A percentile compares a stretch with the other conserved stretches of the same genome.
Evolutionary conservation across 441 rosid species (phyloP).

Genomic region (Gossypium davidsonii): DNA sequence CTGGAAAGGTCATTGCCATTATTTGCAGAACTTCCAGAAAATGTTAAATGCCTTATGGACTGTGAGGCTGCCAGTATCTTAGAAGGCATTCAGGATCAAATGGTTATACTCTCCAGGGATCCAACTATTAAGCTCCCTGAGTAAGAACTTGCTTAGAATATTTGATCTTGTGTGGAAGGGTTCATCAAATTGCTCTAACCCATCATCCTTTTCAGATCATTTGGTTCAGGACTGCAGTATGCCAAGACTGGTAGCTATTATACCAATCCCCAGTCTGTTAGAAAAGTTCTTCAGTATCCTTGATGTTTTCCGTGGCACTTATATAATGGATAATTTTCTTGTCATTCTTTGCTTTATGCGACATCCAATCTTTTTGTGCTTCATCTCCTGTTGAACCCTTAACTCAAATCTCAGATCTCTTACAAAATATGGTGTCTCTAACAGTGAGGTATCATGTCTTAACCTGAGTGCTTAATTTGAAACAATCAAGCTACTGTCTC

Average conservation of each 20-base stretch:
- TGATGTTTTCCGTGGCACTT: slow-evolving; percentile 13
- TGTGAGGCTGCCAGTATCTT: slow-evolving; percentile 67
- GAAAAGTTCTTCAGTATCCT: slow-evolving; percentile 75
- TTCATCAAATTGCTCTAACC: slow-evolving; percentile 7
- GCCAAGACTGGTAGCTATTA: slow-evolving; percentile 40
- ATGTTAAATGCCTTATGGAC: slow-evolving; percentile 66
- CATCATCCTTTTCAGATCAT: slow-evolving; percentile 46
- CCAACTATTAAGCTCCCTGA: slow-evolving; percentile 62
- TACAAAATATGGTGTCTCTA: slow-evolving; percentile 43
- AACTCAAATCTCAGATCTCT: slow-evolving; percentile 54
- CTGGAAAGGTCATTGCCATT: neutral
- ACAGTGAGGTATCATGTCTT: slow-evolving; percentile 59
- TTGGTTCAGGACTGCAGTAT: slow-evolving; percentile 57
- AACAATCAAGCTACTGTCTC: slow-evolving; percentile 8
- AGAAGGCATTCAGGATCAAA: slow-evolving; percentile 68
- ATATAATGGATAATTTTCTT: neutral
- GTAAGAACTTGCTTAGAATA: slow-evolving; percentile 34
- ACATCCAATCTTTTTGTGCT: slow-evolving; percentile 9
- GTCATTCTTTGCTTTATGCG: slow-evolving; percentile 1
- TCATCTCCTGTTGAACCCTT: slow-evolving; percentile 28
- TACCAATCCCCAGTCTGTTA: slow-evolving; percentile 49
- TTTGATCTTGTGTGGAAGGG: neutral
- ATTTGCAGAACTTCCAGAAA: slow-evolving; percentile 60
- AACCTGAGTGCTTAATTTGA: slow-evolving; percentile 11
- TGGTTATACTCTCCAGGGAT: slow-evolving; percentile 64